Percentiles rank a stretch among this genome's conserved stretches.
These are phyloP conservation scores for Rhodotorula taiwanensis DNA, from an alignment of 768 basidiomycete genomes.

Conservation along the genomic window DNA sequence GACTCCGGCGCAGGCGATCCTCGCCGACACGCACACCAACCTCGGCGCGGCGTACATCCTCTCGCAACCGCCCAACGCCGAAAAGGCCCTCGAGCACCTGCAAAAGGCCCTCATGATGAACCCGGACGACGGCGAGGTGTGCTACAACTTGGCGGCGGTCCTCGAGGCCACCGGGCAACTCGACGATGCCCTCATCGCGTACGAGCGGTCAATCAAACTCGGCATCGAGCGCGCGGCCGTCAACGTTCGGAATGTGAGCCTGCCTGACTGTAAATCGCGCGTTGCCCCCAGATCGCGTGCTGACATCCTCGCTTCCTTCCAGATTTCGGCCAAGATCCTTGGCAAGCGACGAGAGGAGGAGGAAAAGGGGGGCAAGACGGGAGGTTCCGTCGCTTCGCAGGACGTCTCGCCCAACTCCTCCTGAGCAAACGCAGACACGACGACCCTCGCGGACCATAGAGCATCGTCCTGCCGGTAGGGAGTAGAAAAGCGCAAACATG, in stretches of 20 bases:
- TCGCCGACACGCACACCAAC: slow-evolving; percentile 46
- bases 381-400: background rate
- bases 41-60: slow-evolving; percentile 47
- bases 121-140: slow-evolving; percentile 37
- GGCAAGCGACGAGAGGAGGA: slow-evolving; percentile 27
- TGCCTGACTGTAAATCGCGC: background rate
- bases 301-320: background rate
- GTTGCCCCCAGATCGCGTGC: background rate
- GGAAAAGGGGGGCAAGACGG: slow-evolving; percentile 8
- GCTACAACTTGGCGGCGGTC: slow-evolving; percentile 34
- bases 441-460: too few relatives aligned
- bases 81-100: slow-evolving; percentile 45
- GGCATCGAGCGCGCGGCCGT: slow-evolving; percentile 45
- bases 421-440: too few relatives aligned
- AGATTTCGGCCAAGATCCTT: slow-evolving; percentile 34
- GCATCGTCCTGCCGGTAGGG: too few relatives aligned
- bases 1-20: slow-evolving; percentile 31
- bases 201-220: slow-evolving; percentile 43
- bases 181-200: slow-evolving; percentile 44
- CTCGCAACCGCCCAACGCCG: slow-evolving; percentile 44
- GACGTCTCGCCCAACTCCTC: background rate
- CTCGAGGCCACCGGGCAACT: slow-evolving; percentile 40
- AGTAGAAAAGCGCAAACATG: background rate
- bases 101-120: slow-evolving; percentile 38
- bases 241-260: slow-evolving; percentile 45